A percentile compares a stretch with the other conserved stretches of the same genome.
Conservation (phyloP, 257 asterid genomes). For the Galeopsis tetrahit region DNA sequence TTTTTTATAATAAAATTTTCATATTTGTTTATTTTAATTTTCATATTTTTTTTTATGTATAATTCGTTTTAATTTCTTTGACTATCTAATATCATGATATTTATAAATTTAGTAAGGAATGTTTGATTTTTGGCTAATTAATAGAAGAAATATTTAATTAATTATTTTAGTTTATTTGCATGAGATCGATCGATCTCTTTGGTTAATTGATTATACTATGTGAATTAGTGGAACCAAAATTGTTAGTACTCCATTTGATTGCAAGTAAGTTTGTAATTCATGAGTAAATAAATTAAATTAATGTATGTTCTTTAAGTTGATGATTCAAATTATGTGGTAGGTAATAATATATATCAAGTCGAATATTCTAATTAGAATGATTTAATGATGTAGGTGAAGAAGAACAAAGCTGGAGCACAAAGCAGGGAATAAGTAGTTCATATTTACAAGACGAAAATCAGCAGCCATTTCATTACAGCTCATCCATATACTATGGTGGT, state of each 20-base stretch:
- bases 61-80: not conserved
- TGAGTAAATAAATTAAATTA: no score
- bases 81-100: no score
- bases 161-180: no score
- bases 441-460: slow-evolving; percentile 49
- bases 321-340: not conserved
- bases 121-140: no score
- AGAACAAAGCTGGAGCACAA: slow-evolving; percentile 39
- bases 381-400: slow-evolving; percentile 22
- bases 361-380: no score
- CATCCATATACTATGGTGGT: slow-evolving; percentile 79
- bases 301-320: no score
- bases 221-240: not conserved
- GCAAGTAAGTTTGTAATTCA: no score
- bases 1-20: no score
- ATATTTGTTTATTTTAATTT: no score
- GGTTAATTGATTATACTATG: not conserved
- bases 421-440: slow-evolving; percentile 27
- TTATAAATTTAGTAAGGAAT: not conserved
- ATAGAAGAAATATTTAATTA: not conserved
- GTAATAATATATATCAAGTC: no score
- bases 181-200: not conserved
- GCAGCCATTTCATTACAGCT: slow-evolving; percentile 65
- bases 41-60: not conserved
- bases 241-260: no score